phyloP scores from a whole-genome alignment of 257 asterid genomes.

The Perilla frutescens region DNA sequence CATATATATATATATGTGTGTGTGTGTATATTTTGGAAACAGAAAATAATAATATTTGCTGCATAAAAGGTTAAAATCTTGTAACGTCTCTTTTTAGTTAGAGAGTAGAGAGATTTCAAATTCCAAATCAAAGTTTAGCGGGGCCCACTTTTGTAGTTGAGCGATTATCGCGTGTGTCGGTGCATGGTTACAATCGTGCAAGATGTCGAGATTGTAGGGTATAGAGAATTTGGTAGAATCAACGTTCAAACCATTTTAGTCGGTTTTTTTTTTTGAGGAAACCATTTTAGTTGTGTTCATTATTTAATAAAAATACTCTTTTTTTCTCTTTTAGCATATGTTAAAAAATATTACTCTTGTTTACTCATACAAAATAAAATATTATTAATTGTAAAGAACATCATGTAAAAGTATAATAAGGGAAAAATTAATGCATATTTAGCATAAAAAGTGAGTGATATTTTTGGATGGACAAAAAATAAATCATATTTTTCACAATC shows the following conservation, averaged over 20 bases:
- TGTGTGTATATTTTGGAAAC: conserved; percentile 8
- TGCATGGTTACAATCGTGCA: conserved; percentile 23
- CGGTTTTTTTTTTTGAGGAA: too few relatives aligned
- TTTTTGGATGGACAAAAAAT: too few relatives aligned
- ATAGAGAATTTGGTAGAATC: not conserved
- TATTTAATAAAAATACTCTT: too few relatives aligned
- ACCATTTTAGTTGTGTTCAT: too few relatives aligned
- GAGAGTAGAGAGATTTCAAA: conserved; percentile 65
- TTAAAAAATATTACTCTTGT: not conserved
- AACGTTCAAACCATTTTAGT: not conserved
- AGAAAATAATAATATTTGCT: conserved; percentile 25
- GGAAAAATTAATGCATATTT: too few relatives aligned
- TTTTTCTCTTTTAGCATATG: too few relatives aligned
- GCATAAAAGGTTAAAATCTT: conserved; percentile 60
- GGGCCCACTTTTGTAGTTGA: conserved; percentile 39
- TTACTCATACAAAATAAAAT: too few relatives aligned
- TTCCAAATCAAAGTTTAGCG: conserved; percentile 42
- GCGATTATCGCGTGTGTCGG: conserved; percentile 27
- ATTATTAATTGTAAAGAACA: too few relatives aligned
- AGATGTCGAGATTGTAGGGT: not conserved
- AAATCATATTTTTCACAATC: too few relatives aligned
- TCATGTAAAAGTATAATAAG: too few relatives aligned
- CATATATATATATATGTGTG: conserved; percentile 8
- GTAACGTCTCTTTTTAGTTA: conserved; percentile 76
- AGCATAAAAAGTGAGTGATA: too few relatives aligned